Percentiles rank a stretch among this genome's conserved stretches.
Conservation (phyloP, 768 basidiomycete genomes). For the Chiua virens region DNA sequence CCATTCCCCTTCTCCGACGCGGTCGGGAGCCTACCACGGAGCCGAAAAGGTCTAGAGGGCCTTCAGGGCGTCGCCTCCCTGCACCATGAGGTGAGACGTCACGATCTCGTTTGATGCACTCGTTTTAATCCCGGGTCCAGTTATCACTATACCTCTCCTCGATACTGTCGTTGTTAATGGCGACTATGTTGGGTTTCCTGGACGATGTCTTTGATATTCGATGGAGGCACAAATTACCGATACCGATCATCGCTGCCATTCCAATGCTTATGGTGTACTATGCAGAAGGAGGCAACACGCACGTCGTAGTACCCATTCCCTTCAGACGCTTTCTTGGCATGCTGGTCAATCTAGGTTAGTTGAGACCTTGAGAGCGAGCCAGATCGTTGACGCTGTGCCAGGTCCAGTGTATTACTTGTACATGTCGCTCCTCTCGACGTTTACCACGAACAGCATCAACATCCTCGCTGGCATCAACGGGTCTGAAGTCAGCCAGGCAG, state of each 20-base stretch:
- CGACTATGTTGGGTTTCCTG: conserved; percentile 91
- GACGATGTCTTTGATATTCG: conserved; percentile 99
- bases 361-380: background rate
- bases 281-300: conserved; percentile 90
- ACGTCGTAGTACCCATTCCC: conserved; percentile 89
- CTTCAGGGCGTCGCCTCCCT: conserved; percentile 51
- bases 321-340: conserved; percentile 71
- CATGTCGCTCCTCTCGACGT: conserved; percentile 94
- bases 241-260: conserved; percentile 93
- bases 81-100: conserved; percentile 66
- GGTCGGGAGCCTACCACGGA: conserved; percentile 47
- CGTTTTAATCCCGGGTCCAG: conserved; percentile 36
- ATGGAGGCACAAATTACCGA: conserved; percentile 97
- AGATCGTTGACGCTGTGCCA: conserved; percentile 32
- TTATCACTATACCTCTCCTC: conserved; percentile 92
- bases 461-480: conserved; percentile 98
- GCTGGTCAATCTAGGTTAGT: conserved; percentile 87
- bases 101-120: background rate
- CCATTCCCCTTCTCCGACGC: conserved; percentile 90
- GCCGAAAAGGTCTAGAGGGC: conserved; percentile 47
- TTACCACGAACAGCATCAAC: conserved; percentile 97
- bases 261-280: conserved; percentile 96
- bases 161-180: conserved; percentile 86
- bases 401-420: conserved; percentile 95
- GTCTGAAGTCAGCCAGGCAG: conserved; percentile 89